Conservation (phyloP, 1,284 basidiomycete genomes). For the Irpex rosettiformis region DNA sequence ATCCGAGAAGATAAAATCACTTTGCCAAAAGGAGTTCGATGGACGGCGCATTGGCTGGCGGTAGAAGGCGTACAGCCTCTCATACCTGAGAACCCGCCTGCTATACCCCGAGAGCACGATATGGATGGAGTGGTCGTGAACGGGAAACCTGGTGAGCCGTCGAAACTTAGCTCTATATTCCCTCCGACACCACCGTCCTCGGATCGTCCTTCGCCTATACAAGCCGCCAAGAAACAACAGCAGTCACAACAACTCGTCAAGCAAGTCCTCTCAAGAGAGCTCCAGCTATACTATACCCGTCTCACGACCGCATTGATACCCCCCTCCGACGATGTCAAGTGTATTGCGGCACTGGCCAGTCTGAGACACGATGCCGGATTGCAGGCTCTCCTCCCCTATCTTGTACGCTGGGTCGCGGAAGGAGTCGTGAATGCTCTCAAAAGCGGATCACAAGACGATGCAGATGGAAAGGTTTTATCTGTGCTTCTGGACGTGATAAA, state of each 20-base stretch:
- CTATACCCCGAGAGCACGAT: constrained; percentile 58
- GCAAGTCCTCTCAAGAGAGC: constrained; percentile 89
- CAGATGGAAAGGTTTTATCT: constrained; percentile 66
- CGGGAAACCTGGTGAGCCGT: constrained; percentile 14
- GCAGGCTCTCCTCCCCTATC: constrained; percentile 91
- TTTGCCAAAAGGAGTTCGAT: constrained; percentile 73
- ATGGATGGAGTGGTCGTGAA: constrained; percentile 29
- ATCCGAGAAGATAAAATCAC: constrained; percentile 80
- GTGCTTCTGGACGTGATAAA: constrained; percentile 81
- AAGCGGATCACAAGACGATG: constrained; percentile 55
- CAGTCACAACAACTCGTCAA: constrained; percentile 76
- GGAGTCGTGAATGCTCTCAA: constrained; percentile 72
- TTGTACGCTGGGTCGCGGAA: constrained; percentile 93
- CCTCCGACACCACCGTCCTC: constrained; percentile 30
- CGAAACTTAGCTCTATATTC: constrained; percentile 26
- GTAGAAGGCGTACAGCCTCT: constrained; percentile 98
- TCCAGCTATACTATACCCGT: constrained; percentile 94
- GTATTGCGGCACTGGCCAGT: constrained; percentile 87
- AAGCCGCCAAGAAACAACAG: constrained; percentile 40
- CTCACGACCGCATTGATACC: constrained; percentile 85
- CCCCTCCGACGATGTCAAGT: constrained; percentile 57
- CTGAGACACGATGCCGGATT: constrained; percentile 89
- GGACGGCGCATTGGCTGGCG: constrained; percentile 95
- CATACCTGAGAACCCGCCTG: constrained; percentile 94
- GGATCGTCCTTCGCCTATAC: constrained; percentile 28